Evolutionary conservation across 2,329 filamentous ascomycete species (phyloP).

Genomic region (Elsinoe necatrix): DNA sequence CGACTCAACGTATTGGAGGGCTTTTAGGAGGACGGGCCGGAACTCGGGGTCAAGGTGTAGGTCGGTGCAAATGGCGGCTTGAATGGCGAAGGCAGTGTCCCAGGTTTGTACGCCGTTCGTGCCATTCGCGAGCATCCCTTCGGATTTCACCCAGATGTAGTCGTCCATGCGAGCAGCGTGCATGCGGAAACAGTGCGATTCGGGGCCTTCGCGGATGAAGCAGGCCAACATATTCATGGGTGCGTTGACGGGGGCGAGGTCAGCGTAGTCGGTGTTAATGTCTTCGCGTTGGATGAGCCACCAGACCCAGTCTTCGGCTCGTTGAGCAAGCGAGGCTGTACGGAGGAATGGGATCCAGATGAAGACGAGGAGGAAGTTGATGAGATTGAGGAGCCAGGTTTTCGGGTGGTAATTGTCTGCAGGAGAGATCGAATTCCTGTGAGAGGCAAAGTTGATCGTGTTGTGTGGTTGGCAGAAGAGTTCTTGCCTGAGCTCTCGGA

Average conservation of each 20-base stretch:
- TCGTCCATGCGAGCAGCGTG: constrained; percentile 78
- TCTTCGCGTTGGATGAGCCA: constrained; percentile 85
- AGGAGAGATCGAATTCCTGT: constrained; percentile 74
- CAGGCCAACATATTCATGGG: constrained; percentile 85
- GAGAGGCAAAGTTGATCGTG: constrained; percentile 63
- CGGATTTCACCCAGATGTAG: constrained; percentile 81
- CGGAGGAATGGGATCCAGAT: constrained; percentile 75
- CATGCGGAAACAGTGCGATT: constrained; percentile 59
- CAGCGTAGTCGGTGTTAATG: constrained; percentile 78
- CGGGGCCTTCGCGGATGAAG: constrained; percentile 75
- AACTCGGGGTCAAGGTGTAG: constrained; percentile 69
- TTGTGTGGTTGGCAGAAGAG: constrained; percentile 72
- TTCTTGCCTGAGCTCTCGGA: constrained; percentile 66
- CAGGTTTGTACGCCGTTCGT: constrained; percentile 98
- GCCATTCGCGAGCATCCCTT: constrained; percentile 90
- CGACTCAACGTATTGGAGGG: constrained; percentile 75
- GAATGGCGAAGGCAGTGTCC: constrained; percentile 88
- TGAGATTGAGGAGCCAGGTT: constrained; percentile 66
- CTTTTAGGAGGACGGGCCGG: constrained; percentile 73
- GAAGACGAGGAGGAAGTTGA: constrained; percentile 71
- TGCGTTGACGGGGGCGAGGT: constrained; percentile 80
- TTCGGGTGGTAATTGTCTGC: constrained; percentile 92
- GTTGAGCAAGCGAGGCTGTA: constrained; percentile 53
- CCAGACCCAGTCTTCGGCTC: constrained; percentile 73
- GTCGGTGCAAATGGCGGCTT: constrained; percentile 70